Conservation (phyloP, 2,329 filamentous ascomycete genomes). For the Fusarium temperatum region DNA sequence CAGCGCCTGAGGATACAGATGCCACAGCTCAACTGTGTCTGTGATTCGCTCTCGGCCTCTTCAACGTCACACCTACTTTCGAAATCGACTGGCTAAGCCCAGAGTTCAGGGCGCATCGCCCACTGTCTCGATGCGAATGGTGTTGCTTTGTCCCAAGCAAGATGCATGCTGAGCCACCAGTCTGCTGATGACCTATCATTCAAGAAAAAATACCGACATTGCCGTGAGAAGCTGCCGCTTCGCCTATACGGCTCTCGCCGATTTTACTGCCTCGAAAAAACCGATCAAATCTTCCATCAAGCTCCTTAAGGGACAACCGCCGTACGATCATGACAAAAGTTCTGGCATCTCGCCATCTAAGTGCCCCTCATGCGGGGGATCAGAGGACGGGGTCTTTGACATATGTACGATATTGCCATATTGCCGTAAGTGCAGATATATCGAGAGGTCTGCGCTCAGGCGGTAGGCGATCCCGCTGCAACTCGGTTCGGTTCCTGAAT, state of each 20-base stretch:
- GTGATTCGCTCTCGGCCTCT: constrained; percentile 16
- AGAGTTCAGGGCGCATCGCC: constrained; percentile 13
- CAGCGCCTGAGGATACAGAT: constrained; percentile 15
- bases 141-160: constrained; percentile 31
- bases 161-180: constrained; percentile 20
- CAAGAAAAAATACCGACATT: not conserved
- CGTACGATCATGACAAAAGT: constrained; percentile 18
- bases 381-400: constrained; percentile 31
- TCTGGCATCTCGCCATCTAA: not conserved
- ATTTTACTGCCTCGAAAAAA: not conserved
- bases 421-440: constrained; percentile 16
- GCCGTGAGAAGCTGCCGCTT: constrained; percentile 2
- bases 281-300: constrained; percentile 3
- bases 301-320: not conserved
- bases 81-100: constrained; percentile 12
- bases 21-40: constrained; percentile 14
- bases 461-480: constrained; percentile 38
- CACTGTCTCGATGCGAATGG: constrained; percentile 30
- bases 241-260: constrained; percentile 8
- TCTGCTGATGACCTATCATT: constrained; percentile 18
- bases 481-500: constrained; percentile 34
- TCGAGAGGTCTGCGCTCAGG: constrained; percentile 31
- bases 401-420: constrained; percentile 30
- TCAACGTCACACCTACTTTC: constrained; percentile 15
- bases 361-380: constrained; percentile 37